Conservation (phyloP, 768 basidiomycete genomes). For the Lanmaoa rubissima region DNA sequence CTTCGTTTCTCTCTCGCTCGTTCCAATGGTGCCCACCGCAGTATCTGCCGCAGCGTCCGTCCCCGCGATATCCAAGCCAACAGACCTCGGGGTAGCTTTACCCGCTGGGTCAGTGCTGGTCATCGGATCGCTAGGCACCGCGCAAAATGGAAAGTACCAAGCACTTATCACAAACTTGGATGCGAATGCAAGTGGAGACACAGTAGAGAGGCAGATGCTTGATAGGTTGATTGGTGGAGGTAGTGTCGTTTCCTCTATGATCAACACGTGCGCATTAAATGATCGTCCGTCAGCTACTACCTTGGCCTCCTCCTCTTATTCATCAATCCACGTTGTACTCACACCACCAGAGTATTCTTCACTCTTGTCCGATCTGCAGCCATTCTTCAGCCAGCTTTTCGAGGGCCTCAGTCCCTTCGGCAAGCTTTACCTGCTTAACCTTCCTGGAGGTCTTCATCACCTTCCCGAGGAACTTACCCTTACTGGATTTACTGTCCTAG, state of each 20-base stretch:
- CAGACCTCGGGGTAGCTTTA: conserved; percentile 23
- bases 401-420: conserved; percentile 63
- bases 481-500: conserved; percentile 62
- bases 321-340: conserved; percentile 68
- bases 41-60: conserved; percentile 34
- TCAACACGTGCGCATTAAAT: neutral
- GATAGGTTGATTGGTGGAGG: conserved; percentile 83
- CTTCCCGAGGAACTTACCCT: conserved; percentile 60
- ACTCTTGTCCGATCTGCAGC: conserved; percentile 50
- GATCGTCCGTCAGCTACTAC: conserved; percentile 47
- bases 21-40: conserved; percentile 61
- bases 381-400: conserved; percentile 60
- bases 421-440: conserved; percentile 62
- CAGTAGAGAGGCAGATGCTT: conserved; percentile 76
- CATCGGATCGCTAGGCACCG: conserved; percentile 76
- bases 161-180: conserved; percentile 60
- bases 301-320: conserved; percentile 53
- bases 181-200: conserved; percentile 34
- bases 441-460: conserved; percentile 41
- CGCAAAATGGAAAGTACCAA: conserved; percentile 79
- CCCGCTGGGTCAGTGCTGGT: conserved; percentile 56
- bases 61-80: conserved; percentile 14
- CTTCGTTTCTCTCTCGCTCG: neutral
- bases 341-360: conserved; percentile 58
- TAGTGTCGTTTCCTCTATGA: conserved; percentile 29